Conservation (phyloP, 2,329 filamentous ascomycete species). For the Aspergillus brunneoviolaceus region DNA sequence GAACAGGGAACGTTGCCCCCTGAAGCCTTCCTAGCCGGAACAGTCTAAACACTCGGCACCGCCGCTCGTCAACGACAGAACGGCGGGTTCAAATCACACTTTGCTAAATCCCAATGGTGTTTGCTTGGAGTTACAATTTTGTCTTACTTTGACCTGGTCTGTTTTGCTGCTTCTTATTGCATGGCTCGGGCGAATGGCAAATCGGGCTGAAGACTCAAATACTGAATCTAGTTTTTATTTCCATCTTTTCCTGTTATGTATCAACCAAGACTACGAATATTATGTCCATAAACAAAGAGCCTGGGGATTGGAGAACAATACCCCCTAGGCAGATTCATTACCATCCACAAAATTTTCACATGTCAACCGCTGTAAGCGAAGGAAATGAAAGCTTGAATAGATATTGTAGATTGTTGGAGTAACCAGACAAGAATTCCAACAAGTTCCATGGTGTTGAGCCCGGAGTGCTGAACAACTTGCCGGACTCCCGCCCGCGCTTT, state of each 20-base stretch:
- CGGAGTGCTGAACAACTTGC: background rate
- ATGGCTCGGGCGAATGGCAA: constrained; percentile 36
- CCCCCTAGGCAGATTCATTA: background rate
- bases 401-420: too few species aligned
- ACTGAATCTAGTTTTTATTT: constrained; percentile 18
- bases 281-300: constrained; percentile 21
- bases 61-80: background rate
- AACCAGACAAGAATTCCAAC: too few species aligned
- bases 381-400: background rate
- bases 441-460: background rate
- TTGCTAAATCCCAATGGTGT: background rate
- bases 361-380: background rate
- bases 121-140: constrained; percentile 6
- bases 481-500: background rate
- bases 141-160: background rate
- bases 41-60: constrained; percentile 9
- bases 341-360: background rate
- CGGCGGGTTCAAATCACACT: background rate
- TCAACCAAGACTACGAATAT: constrained; percentile 19
- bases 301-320: background rate
- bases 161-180: constrained; percentile 22
- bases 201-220: constrained; percentile 17
- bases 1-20: constrained; percentile 47
- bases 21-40: constrained; percentile 48
- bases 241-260: constrained; percentile 19